These are phyloP conservation scores for Diversispora eburnea DNA, from an alignment of 192 early-diverging fungal species.

Conservation along the genomic window DNA sequence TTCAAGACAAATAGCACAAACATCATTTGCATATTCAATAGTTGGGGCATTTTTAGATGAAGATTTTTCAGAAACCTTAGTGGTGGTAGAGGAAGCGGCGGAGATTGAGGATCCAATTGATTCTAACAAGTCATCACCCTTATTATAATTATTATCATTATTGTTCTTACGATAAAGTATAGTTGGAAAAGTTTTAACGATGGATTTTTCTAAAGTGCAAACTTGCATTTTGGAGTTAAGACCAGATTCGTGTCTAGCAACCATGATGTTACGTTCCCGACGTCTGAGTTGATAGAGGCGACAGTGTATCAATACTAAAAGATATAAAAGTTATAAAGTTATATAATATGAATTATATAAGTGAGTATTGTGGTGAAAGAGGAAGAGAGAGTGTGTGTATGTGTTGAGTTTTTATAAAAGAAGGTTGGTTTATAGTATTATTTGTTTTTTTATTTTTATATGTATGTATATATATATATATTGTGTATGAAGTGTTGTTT, in stretches of 20 bases:
- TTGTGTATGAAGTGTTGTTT: not conserved
- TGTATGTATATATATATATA: not conserved
- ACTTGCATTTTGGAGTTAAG: conserved; percentile 8
- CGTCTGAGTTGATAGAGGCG: conserved; percentile 28
- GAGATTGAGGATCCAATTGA: not conserved
- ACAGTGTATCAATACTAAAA: conserved; percentile 23
- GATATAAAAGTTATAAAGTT: not conserved
- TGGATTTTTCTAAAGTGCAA: conserved; percentile 14
- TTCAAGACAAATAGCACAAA: conserved; percentile 43
- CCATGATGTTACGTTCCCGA: conserved; percentile 13
- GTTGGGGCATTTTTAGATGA: not conserved
- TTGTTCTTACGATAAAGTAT: not conserved
- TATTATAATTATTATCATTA: not conserved
- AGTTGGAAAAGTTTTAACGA: conserved; percentile 25
- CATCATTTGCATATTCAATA: conserved; percentile 27
- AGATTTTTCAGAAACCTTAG: not conserved
- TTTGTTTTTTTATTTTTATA: too few relatives aligned
- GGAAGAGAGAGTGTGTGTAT: too few relatives aligned
- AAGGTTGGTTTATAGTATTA: too few relatives aligned
- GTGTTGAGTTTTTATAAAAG: too few relatives aligned
- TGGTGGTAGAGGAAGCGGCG: not conserved
- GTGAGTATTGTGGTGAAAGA: too few relatives aligned
- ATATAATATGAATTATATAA: not conserved
- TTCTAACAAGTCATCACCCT: not conserved
- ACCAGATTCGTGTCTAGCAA: conserved; percentile 20